Percentiles rank a stretch among this genome's conserved stretches.
These are phyloP conservation scores for Dendrostoma leiphaemia DNA, from an alignment of 2,329 filamentous ascomycete species.

Conservation along the genomic window DNA sequence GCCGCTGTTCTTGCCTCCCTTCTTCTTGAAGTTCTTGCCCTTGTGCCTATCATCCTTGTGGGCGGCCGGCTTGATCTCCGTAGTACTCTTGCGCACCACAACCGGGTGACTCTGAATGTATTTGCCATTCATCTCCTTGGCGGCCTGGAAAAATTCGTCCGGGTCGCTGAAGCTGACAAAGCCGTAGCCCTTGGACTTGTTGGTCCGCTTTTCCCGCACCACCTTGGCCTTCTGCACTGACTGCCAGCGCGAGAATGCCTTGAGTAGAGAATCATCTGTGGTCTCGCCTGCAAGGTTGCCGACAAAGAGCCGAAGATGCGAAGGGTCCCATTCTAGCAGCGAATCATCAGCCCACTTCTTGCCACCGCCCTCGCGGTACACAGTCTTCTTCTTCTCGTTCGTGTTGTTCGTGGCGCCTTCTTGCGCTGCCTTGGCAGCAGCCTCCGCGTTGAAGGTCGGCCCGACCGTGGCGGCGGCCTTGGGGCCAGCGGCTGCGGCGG, in stretches of 20 bases:
- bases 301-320: slow-evolving; percentile 91
- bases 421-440: slow-evolving; percentile 36
- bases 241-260: slow-evolving; percentile 85
- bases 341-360: slow-evolving; percentile 88
- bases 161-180: slow-evolving; percentile 95
- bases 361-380: slow-evolving; percentile 83
- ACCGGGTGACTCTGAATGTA: slow-evolving; percentile 98
- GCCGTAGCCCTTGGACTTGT: slow-evolving; percentile 93
- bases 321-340: slow-evolving; percentile 92
- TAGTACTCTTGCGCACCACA: slow-evolving; percentile 80
- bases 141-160: slow-evolving; percentile 94
- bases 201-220: slow-evolving; percentile 91
- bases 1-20: slow-evolving; percentile 32
- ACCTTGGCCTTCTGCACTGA: slow-evolving; percentile 92
- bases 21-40: slow-evolving; percentile 49
- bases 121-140: slow-evolving; percentile 98
- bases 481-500: slow-evolving; percentile 22
- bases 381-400: slow-evolving; percentile 75
- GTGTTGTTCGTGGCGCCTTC: slow-evolving; percentile 45
- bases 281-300: slow-evolving; percentile 97
- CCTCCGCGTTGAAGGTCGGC: slow-evolving; percentile 30
- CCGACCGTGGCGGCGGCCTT: slow-evolving; percentile 26
- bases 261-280: slow-evolving; percentile 91
- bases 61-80: slow-evolving; percentile 80
- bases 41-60: slow-evolving; percentile 59